Base-by-base conservation (phyloP, 345 rosid species). In the Durio zibethinus region DNA sequence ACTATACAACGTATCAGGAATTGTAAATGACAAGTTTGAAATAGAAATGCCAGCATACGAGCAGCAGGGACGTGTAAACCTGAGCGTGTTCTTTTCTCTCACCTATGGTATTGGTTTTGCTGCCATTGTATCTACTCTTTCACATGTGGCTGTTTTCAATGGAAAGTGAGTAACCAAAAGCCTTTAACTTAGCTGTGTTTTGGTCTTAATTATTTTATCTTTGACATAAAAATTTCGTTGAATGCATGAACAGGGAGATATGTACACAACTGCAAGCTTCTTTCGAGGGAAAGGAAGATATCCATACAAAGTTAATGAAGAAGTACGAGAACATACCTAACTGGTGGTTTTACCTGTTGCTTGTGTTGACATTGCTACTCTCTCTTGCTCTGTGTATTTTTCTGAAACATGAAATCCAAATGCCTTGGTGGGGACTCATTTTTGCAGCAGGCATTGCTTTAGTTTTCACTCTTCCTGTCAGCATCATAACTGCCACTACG, bases 381-480 rank as follows among this genome's bases (percentile, higher is more conserved):
- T 85, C 89, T 53, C 87, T 89, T 20, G 80, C 73, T 5, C 67
- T 89, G 25, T 89, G 90, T 85, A 83, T 76, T 67, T 76, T 86
- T 79, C 76, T 90, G 89, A 82, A 81, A 78, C 84, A 82, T 1
- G 62, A 90, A 81, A 72, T 90, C 59, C 92, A 90, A 77, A 84
- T 90, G 89, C 93, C 93, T 27, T 90, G 91, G 89, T 88, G 93
- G 93, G 93, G 89, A 20, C 87, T 90, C 2, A 74, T 90, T 43
- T 80, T 88, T 54, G 91, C 91, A n/a, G 75, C 88, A 10, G 78
- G 71, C 75, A 79, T 89, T 69, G 93, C 91, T 15, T 38, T 87
- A 36, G 43, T 43, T 21, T 90, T 90, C 79, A 90, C 93, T 15
- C 86, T 80, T 45, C 90, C 90, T 11, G 77, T 90, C 79, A 87